A percentile compares a stretch with the other conserved stretches of the same genome.
These are phyloP conservation scores for Oryza meridionalis DNA, from an alignment of 176 grass and related monocot genomes.

Conservation along the genomic window DNA sequence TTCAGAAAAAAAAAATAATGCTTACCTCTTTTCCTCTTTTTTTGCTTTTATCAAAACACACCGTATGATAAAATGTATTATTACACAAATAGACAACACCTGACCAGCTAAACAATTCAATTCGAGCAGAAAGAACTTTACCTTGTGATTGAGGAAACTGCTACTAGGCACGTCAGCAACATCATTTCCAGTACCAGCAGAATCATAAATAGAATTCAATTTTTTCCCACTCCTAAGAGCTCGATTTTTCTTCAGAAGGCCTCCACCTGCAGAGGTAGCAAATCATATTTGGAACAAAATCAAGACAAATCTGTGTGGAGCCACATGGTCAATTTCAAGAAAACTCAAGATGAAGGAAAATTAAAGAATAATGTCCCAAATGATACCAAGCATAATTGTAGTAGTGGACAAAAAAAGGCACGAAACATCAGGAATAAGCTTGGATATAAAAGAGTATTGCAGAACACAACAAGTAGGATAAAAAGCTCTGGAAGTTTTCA, in stretches of 20 bases:
- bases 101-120: not conserved
- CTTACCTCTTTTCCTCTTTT: not conserved
- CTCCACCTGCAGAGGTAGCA: constrained; percentile 43
- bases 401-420: too few relatives aligned
- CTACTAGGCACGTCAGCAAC: constrained; percentile 19
- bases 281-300: constrained; percentile 15
- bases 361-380: not conserved
- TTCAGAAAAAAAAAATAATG: not conserved
- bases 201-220: constrained; percentile 22
- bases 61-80: not conserved
- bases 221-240: constrained; percentile 36
- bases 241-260: constrained; percentile 28
- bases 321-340: not conserved
- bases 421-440: too few relatives aligned
- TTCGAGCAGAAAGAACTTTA: constrained; percentile 16
- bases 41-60: constrained; percentile 4
- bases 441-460: not conserved
- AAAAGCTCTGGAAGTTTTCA: not conserved
- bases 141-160: constrained; percentile 35
- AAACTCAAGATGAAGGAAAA: not conserved
- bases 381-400: not conserved
- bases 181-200: constrained; percentile 44
- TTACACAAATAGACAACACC: not conserved
- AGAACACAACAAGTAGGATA: not conserved
- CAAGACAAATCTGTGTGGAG: not conserved